These are phyloP conservation scores for Nakazawaea wickerhamii DNA, from an alignment of 805 yeast species.

Conservation along the genomic window DNA sequence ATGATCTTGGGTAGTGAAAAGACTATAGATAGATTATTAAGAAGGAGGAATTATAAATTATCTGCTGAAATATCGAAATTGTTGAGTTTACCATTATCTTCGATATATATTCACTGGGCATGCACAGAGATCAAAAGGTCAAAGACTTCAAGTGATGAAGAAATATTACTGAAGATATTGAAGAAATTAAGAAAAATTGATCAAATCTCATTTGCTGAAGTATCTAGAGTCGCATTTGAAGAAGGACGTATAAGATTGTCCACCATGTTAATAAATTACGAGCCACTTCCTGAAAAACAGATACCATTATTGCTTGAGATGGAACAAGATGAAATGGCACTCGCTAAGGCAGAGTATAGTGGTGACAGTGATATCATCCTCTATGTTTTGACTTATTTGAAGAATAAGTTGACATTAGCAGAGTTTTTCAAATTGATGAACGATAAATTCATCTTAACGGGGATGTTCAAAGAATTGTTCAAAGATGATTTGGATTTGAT, in stretches of 20 bases:
- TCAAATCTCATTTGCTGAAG: constrained; percentile 50
- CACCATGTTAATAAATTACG: constrained; percentile 59
- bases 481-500: constrained; percentile 32
- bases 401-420: constrained; percentile 50
- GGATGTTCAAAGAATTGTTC: constrained; percentile 31
- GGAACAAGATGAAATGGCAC: constrained; percentile 67
- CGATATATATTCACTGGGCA: constrained; percentile 77
- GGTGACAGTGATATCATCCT: constrained; percentile 56
- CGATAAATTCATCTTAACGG: constrained; percentile 35
- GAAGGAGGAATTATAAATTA: constrained; percentile 54
- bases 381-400: constrained; percentile 50
- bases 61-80: constrained; percentile 57
- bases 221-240: constrained; percentile 62
- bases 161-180: constrained; percentile 45
- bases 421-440: constrained; percentile 66
- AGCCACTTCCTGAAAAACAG: constrained; percentile 56
- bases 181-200: constrained; percentile 33
- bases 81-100: constrained; percentile 39
- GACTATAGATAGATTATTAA: constrained; percentile 51
- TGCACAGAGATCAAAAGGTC: constrained; percentile 57
- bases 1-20: constrained; percentile 46
- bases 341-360: constrained; percentile 58
- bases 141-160: constrained; percentile 49
- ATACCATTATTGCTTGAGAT: constrained; percentile 61
- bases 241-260: constrained; percentile 79